phyloP scores from a whole-genome alignment of 1,284 basidiomycete species.

The Psilocybe mexicana region DNA sequence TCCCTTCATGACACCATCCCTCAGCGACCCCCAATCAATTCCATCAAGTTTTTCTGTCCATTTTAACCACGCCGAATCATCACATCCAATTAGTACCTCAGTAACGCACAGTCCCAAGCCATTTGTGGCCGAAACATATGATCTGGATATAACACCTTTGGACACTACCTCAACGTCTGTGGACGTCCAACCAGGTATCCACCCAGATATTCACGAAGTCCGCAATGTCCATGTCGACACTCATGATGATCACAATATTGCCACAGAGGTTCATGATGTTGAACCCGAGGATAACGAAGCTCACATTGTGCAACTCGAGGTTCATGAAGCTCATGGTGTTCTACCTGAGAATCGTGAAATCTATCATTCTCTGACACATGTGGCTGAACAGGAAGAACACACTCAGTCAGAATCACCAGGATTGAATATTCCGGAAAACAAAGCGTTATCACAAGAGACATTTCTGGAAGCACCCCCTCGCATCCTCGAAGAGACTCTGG shows the following conservation, averaged over 20 bases:
- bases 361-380: too few relatives aligned
- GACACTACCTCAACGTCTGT: neutral
- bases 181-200: neutral
- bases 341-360: too few relatives aligned
- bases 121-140: neutral
- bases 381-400: too few relatives aligned
- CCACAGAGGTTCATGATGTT: too few relatives aligned
- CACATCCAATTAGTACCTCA: neutral
- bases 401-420: too few relatives aligned
- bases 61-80: slow-evolving; percentile 3
- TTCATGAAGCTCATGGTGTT: too few relatives aligned
- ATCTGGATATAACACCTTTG: neutral
- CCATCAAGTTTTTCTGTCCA: neutral
- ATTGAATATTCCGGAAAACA: too few relatives aligned
- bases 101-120: neutral
- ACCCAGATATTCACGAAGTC: neutral
- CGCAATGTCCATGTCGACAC: neutral
- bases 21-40: slow-evolving; percentile 6
- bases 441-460: neutral
- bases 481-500: too few relatives aligned
- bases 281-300: neutral
- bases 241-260: too few relatives aligned
- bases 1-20: slow-evolving; percentile 11
- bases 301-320: neutral
- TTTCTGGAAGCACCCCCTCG: too few relatives aligned